Percentiles rank a stretch among this genome's conserved stretches.
These are phyloP conservation scores for Oryza glumipatula DNA, from an alignment of 176 grass and related monocot species.

Conservation along the genomic window DNA sequence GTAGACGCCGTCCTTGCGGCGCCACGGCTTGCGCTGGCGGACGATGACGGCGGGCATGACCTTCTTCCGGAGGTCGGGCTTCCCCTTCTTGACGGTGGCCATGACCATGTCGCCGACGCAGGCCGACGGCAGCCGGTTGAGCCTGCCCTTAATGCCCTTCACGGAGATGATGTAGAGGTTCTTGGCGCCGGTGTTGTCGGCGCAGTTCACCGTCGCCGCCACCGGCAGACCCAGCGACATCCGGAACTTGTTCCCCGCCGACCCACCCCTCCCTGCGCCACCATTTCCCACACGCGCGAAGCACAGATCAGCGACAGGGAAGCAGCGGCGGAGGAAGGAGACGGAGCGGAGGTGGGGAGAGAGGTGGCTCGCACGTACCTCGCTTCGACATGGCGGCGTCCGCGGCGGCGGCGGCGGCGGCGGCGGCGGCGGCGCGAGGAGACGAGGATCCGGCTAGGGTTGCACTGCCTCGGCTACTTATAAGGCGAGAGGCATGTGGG, in stretches of 20 bases:
- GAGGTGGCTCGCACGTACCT: background rate
- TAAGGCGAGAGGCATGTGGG: slow-evolving; percentile 10
- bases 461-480: background rate
- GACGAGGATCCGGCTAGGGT: slow-evolving; percentile 27
- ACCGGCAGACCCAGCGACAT: slow-evolving; percentile 56
- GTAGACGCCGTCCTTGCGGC: slow-evolving; percentile 54
- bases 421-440: slow-evolving; percentile 41
- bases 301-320: background rate
- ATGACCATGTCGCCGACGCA: slow-evolving; percentile 66
- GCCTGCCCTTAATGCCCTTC: slow-evolving; percentile 58
- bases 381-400: slow-evolving; percentile 54
- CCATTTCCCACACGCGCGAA: background rate
- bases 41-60: slow-evolving; percentile 62
- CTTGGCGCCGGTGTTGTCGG: slow-evolving; percentile 56
- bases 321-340: background rate
- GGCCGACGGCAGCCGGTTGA: slow-evolving; percentile 50
- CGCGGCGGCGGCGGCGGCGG: slow-evolving; percentile 2
- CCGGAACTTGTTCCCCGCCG: slow-evolving; percentile 59
- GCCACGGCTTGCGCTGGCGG: slow-evolving; percentile 58
- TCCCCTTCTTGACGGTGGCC: slow-evolving; percentile 63
- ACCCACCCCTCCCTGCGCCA: slow-evolving; percentile 45
- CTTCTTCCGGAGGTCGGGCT: slow-evolving; percentile 60
- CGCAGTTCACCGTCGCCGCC: slow-evolving; percentile 58
- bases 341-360: background rate
- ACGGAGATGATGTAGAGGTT: slow-evolving; percentile 64